Percentiles rank a stretch among this genome's conserved stretches.
These are phyloP conservation scores for Jamesozyma spencerorum DNA, from an alignment of 805 yeast species.

Conservation along the genomic window DNA sequence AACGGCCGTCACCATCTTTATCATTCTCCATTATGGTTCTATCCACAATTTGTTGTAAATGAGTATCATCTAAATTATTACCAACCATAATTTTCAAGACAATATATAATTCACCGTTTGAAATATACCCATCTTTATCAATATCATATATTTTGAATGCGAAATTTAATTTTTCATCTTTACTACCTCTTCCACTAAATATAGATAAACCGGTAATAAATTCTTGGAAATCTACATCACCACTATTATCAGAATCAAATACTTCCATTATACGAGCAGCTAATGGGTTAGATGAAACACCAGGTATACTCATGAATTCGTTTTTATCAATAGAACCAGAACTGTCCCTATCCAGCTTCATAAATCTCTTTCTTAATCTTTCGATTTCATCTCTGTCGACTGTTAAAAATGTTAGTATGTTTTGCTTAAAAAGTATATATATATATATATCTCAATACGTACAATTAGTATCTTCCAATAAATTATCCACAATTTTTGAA, in stretches of 20 bases:
- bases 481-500: constrained; percentile 53
- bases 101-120: constrained; percentile 88
- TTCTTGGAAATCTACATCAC: constrained; percentile 91
- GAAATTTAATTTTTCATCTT: constrained; percentile 74
- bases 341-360: constrained; percentile 89
- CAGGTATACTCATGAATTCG: constrained; percentile 89
- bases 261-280: constrained; percentile 87
- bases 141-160: constrained; percentile 93
- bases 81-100: constrained; percentile 98
- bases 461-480: constrained; percentile 76
- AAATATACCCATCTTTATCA: constrained; percentile 88
- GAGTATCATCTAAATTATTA: constrained; percentile 71
- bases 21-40: constrained; percentile 93
- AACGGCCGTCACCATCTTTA: constrained; percentile 72
- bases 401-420: constrained; percentile 14
- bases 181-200: constrained; percentile 74
- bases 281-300: constrained; percentile 81
- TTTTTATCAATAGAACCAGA: constrained; percentile 85
- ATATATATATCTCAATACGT: constrained; percentile 24
- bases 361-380: constrained; percentile 80
- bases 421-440: no score
- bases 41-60: constrained; percentile 93
- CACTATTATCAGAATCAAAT: constrained; percentile 86
- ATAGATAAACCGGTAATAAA: constrained; percentile 80
- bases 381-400: constrained; percentile 88